Base-by-base conservation (phyloP, 768 basidiomycete species). In the Lactarius sp. region DNA sequence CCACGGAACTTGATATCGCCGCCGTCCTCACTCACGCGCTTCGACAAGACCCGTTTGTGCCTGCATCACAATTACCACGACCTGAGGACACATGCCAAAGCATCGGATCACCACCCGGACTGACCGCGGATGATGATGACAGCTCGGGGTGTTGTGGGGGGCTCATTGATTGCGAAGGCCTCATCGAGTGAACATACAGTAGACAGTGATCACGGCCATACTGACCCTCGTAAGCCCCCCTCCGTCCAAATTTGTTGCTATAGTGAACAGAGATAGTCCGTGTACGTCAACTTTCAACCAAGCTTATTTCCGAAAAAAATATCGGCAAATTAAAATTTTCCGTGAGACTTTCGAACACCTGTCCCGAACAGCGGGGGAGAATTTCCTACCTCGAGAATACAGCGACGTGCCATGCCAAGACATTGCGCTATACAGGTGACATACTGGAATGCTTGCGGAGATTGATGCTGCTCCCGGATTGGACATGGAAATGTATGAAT, bases 1-100 rank as follows among this genome's bases (percentile, higher is more conserved):
- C 63, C 20, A 33, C 53, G 42, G 63, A 66, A 9, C 66, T 65
- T 18, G 63, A 66, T 42, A 59, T 66, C 20, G 64, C 63, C 12
- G 42, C 66, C 6, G 37, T 66, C 34, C 63, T 65, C 41, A 60
- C 63, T 7, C 57, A 59, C 13, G 37, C 58, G 8, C 53, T 66
- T 12, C 58, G 57, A 31, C 64, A 60, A 47, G 64, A 51, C 4
- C 22, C 41, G 49, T 34, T 42, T 12, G 54, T 42, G 16, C 10
- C 58, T 8, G 7, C 37, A 6, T 36, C 58, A 31, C 58, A 44
- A 34, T 47, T 14, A 33, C 46, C 46, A 0, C 20, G 8, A n/a
- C 20, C 20, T 22, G 52, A 14, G n/a, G 51, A 60, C n/a, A 39
- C 54, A 27, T 2, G 14, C 4, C 36, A 41, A 46, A 41, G 13